Percentiles rank a stretch among this genome's conserved stretches.
phyloP scores from a whole-genome alignment of 805 yeast genomes.

The Metschnikowia hibisci region DNA sequence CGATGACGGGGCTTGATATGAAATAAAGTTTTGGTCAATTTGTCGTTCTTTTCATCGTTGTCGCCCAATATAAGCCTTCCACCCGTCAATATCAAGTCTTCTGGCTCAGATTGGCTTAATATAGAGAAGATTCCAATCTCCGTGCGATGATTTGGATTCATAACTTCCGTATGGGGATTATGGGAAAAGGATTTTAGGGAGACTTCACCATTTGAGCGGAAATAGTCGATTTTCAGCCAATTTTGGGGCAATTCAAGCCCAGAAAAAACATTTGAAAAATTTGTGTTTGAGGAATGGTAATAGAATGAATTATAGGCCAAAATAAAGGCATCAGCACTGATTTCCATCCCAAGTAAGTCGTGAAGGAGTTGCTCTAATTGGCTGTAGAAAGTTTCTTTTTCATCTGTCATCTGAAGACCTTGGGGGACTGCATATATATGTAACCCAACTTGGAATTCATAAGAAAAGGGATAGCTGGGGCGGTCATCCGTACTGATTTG shows the following conservation, averaged over 20 bases:
- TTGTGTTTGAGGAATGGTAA: constrained; percentile 16
- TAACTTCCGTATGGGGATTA: neutral
- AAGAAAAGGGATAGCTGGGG: constrained; percentile 22
- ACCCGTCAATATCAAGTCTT: constrained; percentile 37
- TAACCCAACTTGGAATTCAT: constrained; percentile 24
- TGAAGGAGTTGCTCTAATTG: constrained; percentile 17
- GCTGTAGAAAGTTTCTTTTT: constrained; percentile 19
- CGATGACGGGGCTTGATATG: constrained; percentile 42
- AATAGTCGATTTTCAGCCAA: constrained; percentile 15
- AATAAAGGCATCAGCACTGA: constrained; percentile 23
- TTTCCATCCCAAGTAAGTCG: constrained; percentile 18
- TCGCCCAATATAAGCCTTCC: constrained; percentile 28
- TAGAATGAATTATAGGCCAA: constrained; percentile 28
- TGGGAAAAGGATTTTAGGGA: constrained; percentile 7
- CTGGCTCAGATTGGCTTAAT: constrained; percentile 26
- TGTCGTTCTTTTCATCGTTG: constrained; percentile 8
- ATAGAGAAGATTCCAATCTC: constrained; percentile 38
- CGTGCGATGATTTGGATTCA: constrained; percentile 12
- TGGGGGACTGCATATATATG: constrained; percentile 30
- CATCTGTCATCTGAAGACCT: constrained; percentile 9
- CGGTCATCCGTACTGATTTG: constrained; percentile 9
- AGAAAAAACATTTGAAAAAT: neutral
- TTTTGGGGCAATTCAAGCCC: neutral
- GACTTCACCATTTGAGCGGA: constrained; percentile 2
- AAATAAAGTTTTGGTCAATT: constrained; percentile 32